Evolutionary conservation across 257 asterid genomes (phyloP), one percentile per base, ranked within the genome.

Genomic region (Przewalskia tangutica): DNA sequence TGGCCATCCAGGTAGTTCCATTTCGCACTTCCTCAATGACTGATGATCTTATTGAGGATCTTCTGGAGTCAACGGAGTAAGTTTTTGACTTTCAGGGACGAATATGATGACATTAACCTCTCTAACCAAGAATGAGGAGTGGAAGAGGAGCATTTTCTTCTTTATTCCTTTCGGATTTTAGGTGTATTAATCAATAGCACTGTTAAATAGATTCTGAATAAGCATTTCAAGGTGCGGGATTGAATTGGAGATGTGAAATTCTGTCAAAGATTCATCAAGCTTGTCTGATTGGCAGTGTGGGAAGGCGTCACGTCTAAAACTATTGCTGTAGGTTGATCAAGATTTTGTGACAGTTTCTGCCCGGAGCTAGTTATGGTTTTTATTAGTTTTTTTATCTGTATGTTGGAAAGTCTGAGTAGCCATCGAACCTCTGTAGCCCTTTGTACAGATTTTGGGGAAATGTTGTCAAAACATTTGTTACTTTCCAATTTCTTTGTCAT

Each of bases 1-100:
- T 48, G 66, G 23, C 77, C 67, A 23, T 77, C 65, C 91, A 90
- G 92, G 90, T 89, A 18, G 89, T 89, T 36, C 92, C 92, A 13
- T 80, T 48, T 11, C 82, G 59, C 81, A 67, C 81, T 63, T 32
- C 65, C 65, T 62, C 86, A 23, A 48, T 65, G 82, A 34, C 48
- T 16, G 88, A 71, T 18, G 62, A 86, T 62, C 82, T 51, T 54
- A 70, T 71, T 32, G 80, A 80, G 81, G 80, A 44, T 42, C 78
- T 79, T 34, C 73, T 60, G 34, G 86, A 84, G 23, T 83, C 71
- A 7, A 42, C 84, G 64, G 82, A 70, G 63, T 81, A 87, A 80
- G 80, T 79, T 7, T 83, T 23, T 18, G 59, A 27, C 27, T 34
- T 36, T 5, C 58, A 23, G 65, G 3, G 77, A 36, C n/a, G 66